Conservation (phyloP, 371 early-diverging fungal genomes). For the Mortierella sp. region DNA sequence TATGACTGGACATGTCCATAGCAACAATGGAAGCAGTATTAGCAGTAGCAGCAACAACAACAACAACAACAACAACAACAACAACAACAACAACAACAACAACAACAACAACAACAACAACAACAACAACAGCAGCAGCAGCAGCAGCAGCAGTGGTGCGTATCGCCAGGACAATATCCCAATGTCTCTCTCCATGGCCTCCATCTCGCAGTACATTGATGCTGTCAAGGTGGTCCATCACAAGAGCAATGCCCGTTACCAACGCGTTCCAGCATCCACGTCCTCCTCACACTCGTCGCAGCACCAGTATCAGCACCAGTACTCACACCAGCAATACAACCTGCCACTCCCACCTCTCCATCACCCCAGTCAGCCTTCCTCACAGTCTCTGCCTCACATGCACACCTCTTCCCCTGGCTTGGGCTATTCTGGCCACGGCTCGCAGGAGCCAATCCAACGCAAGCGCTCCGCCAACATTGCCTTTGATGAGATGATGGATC, state of each 20-base stretch:
- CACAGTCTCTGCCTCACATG: constrained; percentile 13
- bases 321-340: background rate
- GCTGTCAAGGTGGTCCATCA: constrained; percentile 30
- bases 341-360: background rate
- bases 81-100: constrained; percentile 8
- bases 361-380: constrained; percentile 2
- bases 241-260: constrained; percentile 1
- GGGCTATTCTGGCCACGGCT: background rate
- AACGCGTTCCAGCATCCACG: constrained; percentile 10
- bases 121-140: constrained; percentile 20
- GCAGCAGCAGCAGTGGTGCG: background rate
- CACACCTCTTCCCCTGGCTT: constrained; percentile 1
- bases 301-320: background rate
- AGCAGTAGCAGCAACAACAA: constrained; percentile 1
- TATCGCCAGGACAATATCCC: constrained; percentile 2
- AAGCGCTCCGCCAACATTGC: constrained; percentile 42
- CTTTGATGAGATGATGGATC: constrained; percentile 41
- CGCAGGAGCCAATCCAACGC: constrained; percentile 16
- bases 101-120: constrained; percentile 15
- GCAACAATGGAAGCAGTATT: background rate
- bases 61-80: constrained; percentile 15
- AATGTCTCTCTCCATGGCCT: constrained; percentile 28
- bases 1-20: no score
- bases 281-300: constrained; percentile 1
- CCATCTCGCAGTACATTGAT: constrained; percentile 36